Percentiles rank a stretch among this genome's conserved stretches.
Conservation (phyloP, 495 filamentous ascomycete genomes). For the Lasiosphaeria ovina region DNA sequence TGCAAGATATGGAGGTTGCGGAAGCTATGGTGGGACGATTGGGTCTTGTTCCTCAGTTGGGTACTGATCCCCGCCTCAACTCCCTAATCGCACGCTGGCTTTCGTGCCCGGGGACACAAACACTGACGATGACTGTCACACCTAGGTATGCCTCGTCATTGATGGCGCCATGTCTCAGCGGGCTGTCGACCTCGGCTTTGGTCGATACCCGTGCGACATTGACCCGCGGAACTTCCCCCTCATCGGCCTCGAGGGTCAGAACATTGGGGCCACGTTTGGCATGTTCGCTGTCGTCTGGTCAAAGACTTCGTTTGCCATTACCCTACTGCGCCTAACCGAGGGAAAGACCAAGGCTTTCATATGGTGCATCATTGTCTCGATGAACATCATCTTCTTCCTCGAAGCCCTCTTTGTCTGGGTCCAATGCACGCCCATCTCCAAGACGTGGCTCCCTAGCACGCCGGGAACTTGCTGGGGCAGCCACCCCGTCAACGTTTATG, state of each 20-base stretch:
- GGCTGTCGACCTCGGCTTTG: slow-evolving; percentile 25
- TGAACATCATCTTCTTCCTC: slow-evolving; percentile 25
- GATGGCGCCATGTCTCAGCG: slow-evolving; percentile 6
- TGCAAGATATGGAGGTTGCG: slow-evolving; percentile 21
- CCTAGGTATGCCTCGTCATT: slow-evolving; percentile 14
- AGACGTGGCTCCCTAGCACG: slow-evolving; percentile 15
- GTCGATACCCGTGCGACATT: slow-evolving; percentile 32
- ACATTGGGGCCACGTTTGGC: slow-evolving; percentile 19
- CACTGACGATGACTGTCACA: not conserved
- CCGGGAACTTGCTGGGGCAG: slow-evolving; percentile 29
- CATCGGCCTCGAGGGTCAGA: slow-evolving; percentile 18
- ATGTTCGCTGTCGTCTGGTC: slow-evolving; percentile 26
- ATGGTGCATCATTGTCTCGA: slow-evolving; percentile 23
- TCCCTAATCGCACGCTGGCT: not conserved
- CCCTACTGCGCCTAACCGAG: slow-evolving; percentile 26
- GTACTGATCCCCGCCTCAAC: slow-evolving; percentile 7
- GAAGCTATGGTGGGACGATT: slow-evolving; percentile 25
- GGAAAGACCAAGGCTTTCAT: slow-evolving; percentile 14
- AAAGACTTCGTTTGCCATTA: slow-evolving; percentile 35
- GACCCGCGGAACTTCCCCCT: slow-evolving; percentile 3
- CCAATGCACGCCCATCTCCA: slow-evolving; percentile 24
- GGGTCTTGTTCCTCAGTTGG: slow-evolving; percentile 18
- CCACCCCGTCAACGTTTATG: slow-evolving; percentile 8
- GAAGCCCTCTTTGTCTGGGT: slow-evolving; percentile 26
- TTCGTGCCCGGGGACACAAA: not conserved